Percentiles rank a stretch among this genome's conserved stretches.
Evolutionary conservation across 2,329 filamentous ascomycete genomes (phyloP).

Genomic region (Nemania diffusa): DNA sequence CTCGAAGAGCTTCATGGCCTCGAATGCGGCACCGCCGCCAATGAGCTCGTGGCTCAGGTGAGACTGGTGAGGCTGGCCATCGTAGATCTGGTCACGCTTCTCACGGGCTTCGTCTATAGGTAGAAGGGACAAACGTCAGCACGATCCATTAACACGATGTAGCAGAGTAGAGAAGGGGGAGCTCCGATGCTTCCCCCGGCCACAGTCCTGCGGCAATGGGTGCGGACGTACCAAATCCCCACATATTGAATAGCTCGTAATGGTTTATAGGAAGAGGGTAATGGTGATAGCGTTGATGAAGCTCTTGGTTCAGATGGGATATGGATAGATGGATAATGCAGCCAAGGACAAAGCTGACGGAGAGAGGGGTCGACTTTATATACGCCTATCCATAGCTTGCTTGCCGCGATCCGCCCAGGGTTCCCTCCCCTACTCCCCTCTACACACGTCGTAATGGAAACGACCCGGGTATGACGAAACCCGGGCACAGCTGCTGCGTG

Average conservation of each 20-base stretch:
- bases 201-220: no score
- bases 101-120: constrained; percentile 54
- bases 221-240: constrained; percentile 47
- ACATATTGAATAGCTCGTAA: constrained; percentile 43
- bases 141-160: neutral
- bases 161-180: neutral
- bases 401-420: neutral
- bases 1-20: constrained; percentile 83
- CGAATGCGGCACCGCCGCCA: constrained; percentile 80
- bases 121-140: constrained; percentile 6
- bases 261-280: neutral
- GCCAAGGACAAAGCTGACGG: constrained; percentile 7
- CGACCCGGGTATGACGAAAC: constrained; percentile 19
- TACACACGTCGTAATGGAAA: neutral
- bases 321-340: neutral
- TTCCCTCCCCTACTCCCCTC: neutral
- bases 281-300: neutral
- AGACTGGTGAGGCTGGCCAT: constrained; percentile 62
- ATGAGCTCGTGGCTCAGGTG: constrained; percentile 78
- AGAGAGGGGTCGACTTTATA: constrained; percentile 13
- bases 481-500: neutral
- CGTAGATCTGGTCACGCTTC: constrained; percentile 58
- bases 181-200: neutral
- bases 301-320: neutral
- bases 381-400: neutral